Evolutionary conservation across 2,329 filamentous ascomycete species (phyloP), one percentile per base, ranked within the genome.

Genomic region (Aplosporella prunicola): DNA sequence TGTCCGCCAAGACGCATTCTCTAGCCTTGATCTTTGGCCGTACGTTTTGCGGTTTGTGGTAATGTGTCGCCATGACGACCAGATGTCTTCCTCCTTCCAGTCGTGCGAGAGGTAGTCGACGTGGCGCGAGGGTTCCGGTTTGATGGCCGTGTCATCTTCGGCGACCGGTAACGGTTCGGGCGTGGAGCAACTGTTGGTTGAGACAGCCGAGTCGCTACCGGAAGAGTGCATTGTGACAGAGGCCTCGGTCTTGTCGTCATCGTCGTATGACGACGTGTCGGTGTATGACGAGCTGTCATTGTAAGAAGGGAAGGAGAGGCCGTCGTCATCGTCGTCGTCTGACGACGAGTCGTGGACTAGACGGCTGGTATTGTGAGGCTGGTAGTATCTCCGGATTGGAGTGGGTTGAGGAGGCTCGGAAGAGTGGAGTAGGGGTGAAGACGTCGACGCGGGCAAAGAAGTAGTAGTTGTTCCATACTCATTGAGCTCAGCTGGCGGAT

Each of bases 1-100:
- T 1, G 87, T 91, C 56, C 91, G 75, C 91, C 91, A 98, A 0
- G 87, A 94, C 3, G 91, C 91, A 60, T 98, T 96, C 60, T 96
- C 91, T 20, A 96, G 63, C 33, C 91, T 72, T 22, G 79, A 80
- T 23, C 82, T 76, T 57, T 95, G 89, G 49, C 76, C 78, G 47
- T 93, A 93, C 36, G 84, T 74, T 42, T 77, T 78, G 50, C 81
- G 72, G 51, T 85, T 82, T 18, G 82, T 80, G 11, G 88, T 78
- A 49, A 96, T 85, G 56, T 93, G 91, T 55, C 87, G 80, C 91
- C 91, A 96, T 2, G 89, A 95, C 5, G 84, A 81, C 88, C 88
- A 96, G 17, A 96, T 93, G 60, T 98, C 89, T 59, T 96, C 88
- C 61, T 95, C 87, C 45, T 75, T 78, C 85, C 89, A 94, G 44